These are phyloP conservation scores for Meyerozyma elateridarum DNA, from an alignment of 1,139 yeast species.

Conservation along the genomic window DNA sequence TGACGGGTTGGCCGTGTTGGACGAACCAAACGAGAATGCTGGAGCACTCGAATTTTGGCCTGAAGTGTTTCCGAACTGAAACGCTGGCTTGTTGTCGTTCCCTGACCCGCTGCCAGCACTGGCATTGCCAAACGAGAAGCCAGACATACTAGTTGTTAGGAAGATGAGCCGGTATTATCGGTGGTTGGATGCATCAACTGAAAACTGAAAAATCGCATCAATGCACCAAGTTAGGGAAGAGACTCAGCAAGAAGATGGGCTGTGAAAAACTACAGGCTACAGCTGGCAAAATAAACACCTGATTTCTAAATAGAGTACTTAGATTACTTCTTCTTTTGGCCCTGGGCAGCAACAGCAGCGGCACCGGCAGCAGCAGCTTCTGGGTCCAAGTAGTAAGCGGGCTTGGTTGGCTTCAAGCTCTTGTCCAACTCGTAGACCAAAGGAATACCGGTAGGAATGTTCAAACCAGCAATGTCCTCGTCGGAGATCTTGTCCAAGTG, in stretches of 20 bases:
- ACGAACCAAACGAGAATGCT: slow-evolving; percentile 1
- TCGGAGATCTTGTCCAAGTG: slow-evolving; percentile 93
- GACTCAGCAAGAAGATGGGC: too few relatives aligned
- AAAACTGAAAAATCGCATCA: too few relatives aligned
- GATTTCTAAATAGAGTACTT: neutral
- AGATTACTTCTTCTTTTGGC: slow-evolving; percentile 44
- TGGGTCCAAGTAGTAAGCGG: slow-evolving; percentile 95
- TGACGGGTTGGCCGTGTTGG: neutral
- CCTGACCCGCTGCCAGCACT: too few relatives aligned
- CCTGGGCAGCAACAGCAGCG: slow-evolving; percentile 98
- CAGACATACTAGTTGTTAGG: too few relatives aligned
- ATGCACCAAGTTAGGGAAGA: too few relatives aligned
- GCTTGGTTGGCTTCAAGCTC: slow-evolving; percentile 82
- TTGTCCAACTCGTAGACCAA: slow-evolving; percentile 94
- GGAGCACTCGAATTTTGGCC: too few relatives aligned
- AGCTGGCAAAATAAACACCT: too few relatives aligned
- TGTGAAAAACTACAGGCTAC: too few relatives aligned
- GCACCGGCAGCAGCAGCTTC: slow-evolving; percentile 99
- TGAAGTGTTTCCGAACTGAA: slow-evolving; percentile 3
- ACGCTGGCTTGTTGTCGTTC: slow-evolving; percentile 5
- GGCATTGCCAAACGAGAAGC: slow-evolving; percentile 8
- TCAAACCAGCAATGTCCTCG: slow-evolving; percentile 86
- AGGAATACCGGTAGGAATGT: slow-evolving; percentile 99
- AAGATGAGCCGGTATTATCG: too few relatives aligned
- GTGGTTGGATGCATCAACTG: too few relatives aligned